Base-by-base conservation (phyloP, 2,329 filamentous ascomycete genomes). In the Xylariaceae sp. region DNA sequence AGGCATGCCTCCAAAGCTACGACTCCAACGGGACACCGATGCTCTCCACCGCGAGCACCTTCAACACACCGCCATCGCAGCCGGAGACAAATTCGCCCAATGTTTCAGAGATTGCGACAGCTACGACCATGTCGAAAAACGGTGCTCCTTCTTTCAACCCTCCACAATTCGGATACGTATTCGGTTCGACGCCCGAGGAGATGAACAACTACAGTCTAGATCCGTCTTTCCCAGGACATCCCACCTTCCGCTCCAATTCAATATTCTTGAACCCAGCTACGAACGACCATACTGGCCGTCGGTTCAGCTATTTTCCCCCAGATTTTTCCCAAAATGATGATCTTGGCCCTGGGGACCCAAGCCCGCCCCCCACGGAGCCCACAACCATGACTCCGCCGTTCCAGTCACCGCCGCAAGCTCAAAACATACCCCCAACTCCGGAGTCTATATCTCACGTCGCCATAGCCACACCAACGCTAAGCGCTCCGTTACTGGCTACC, bases 1-100 rank as follows among this genome's bases (percentile, higher is more conserved):
- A 78, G 43, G 89, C 90, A 11, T 95, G 90, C 55, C 71, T 97
- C 55, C 89, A 88, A 61, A 89, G 89, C 54, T 98, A 95, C 64
- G 84, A 90, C 48, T 78, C 69, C 7, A 71, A 73, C 18, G 68
- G 75, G 33, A 64, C 57, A 26, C 62, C 61, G n/a, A 60, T 46
- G 2, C 34, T 59, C 18, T 61, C 61, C 17, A 58, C 51, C 18
- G 55, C 59, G 6, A 66, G 60, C 43, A 54, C 57, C 3, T 62
- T 66, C 38, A 62, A 58, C 54, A 63, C 78, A 42, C 64, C 78
- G 43, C 62, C 74, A 45, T 64, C 76, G 45, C 58, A 77, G 44
- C 53, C 72, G 45, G 64, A 76, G 40, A 64, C 65, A n/a, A 71
- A 65, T 47, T 76, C 74, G 1, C 71, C 73, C 6, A 64, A 68